A percentile compares a stretch with the other conserved stretches of the same genome.
These are phyloP conservation scores for Chaetomium olivaceum DNA, from an alignment of 2,329 filamentous ascomycete genomes.

Conservation along the genomic window DNA sequence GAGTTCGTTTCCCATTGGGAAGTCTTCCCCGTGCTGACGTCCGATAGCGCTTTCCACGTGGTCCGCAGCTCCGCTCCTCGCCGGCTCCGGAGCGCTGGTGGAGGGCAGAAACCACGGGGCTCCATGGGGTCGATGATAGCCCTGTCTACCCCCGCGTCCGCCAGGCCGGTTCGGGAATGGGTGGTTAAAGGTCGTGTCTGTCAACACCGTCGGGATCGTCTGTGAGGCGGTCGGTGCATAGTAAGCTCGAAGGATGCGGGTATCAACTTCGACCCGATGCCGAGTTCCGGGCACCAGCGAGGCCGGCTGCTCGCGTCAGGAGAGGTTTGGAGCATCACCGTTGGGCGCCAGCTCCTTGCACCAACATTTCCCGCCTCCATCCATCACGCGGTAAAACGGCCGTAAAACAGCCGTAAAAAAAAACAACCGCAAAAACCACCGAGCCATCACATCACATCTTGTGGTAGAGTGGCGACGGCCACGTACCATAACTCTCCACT, in stretches of 20 bases:
- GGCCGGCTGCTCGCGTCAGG: background rate
- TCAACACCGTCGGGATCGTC: background rate
- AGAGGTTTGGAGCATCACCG: background rate
- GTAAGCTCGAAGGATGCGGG: slow-evolving; percentile 3
- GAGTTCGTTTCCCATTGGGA: background rate
- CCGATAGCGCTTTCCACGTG: slow-evolving; percentile 18
- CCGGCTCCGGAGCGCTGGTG: slow-evolving; percentile 15
- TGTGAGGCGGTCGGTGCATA: background rate
- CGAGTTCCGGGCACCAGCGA: background rate
- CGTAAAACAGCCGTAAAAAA: too few species aligned
- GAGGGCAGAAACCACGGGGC: slow-evolving; percentile 2
- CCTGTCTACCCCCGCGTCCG: slow-evolving; percentile 2
- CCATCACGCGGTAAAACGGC: background rate
- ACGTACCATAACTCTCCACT: background rate
- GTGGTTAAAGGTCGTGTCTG: background rate
- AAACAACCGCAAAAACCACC: background rate
- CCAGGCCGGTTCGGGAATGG: slow-evolving; percentile 12
- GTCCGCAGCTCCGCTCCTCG: background rate
- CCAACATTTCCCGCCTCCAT: background rate
- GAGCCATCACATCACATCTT: background rate
- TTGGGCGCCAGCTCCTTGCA: background rate
- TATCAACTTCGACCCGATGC: slow-evolving; percentile 13
- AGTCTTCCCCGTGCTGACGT: background rate
- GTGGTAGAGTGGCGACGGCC: background rate
- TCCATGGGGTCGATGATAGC: slow-evolving; percentile 11